phyloP scores from a whole-genome alignment of 2,329 filamentous ascomycete species.

The Aspergillus sp. region DNA sequence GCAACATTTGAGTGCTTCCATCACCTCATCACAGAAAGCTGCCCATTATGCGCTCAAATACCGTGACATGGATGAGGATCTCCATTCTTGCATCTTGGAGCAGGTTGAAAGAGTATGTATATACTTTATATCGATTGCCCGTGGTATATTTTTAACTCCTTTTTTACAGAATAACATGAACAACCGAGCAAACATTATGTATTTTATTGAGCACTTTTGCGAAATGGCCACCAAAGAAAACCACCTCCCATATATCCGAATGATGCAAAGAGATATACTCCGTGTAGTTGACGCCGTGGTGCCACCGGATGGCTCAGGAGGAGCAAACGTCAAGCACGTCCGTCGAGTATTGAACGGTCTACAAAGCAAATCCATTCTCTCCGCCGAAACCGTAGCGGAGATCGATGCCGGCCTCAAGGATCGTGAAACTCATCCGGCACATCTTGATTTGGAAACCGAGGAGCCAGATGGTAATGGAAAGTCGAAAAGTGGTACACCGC shows the following conservation, averaged over 20 bases:
- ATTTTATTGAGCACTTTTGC: conserved; percentile 93
- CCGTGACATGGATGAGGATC: conserved; percentile 90
- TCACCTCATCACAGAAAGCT: conserved; percentile 83
- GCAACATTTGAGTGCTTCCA: conserved; percentile 84
- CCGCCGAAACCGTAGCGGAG: conserved; percentile 68
- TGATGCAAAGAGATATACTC: conserved; percentile 92
- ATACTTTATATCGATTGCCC: not conserved
- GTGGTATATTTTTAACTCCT: not conserved
- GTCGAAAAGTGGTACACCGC: conserved; percentile 24
- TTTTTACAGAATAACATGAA: conserved; percentile 79
- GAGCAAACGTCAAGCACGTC: conserved; percentile 90
- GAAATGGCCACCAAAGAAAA: conserved; percentile 75
- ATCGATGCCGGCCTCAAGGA: conserved; percentile 81
- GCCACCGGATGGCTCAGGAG: conserved; percentile 78
- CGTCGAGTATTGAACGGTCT: conserved; percentile 72
- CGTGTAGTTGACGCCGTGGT: conserved; percentile 89
- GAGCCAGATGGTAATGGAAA: conserved; percentile 22
- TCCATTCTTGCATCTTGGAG: conserved; percentile 95
- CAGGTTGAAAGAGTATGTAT: conserved; percentile 73
- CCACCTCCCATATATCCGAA: conserved; percentile 77
- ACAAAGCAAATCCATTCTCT: conserved; percentile 66
- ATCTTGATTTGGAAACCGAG: conserved; percentile 44
- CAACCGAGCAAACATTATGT: conserved; percentile 96
- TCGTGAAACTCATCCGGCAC: conserved; percentile 61
- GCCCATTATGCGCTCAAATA: conserved; percentile 93